phyloP scores from a whole-genome alignment of 768 basidiomycete genomes.

The Clitopilus hobsonii region DNA sequence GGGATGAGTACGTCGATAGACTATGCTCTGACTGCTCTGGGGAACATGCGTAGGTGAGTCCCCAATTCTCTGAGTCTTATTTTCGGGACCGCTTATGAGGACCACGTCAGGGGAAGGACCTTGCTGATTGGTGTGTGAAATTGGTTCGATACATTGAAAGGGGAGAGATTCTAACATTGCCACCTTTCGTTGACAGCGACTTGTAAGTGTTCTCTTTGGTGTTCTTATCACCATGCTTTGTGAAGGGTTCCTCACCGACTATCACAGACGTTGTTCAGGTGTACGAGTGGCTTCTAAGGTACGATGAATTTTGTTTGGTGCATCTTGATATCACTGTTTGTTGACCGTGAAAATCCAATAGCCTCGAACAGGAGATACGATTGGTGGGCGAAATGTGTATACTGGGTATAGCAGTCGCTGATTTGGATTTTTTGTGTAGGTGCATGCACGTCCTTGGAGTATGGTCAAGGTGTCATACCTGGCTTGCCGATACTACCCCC shows the following conservation, averaged over 20 bases:
- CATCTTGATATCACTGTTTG: neutral
- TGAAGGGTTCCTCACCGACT: neutral
- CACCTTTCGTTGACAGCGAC: neutral
- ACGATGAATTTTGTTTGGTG: neutral
- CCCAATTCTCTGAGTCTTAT: neutral
- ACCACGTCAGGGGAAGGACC: neutral
- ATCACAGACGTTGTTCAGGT: neutral
- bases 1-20: neutral
- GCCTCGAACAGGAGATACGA: neutral
- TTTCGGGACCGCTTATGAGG: neutral
- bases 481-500: neutral
- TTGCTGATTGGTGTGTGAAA: neutral
- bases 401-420: neutral
- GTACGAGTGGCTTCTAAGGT: neutral
- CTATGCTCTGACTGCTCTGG: neutral
- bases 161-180: too few species aligned
- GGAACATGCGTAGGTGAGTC: neutral
- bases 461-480: neutral
- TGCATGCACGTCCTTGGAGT: neutral
- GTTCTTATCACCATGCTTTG: too few species aligned
- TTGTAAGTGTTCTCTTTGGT: too few species aligned
- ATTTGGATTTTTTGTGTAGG: neutral
- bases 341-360: neutral
- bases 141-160: too few species aligned
- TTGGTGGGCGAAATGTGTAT: neutral